Conservation (phyloP, 1,284 basidiomycete genomes). For the Phlebopus sp. region DNA sequence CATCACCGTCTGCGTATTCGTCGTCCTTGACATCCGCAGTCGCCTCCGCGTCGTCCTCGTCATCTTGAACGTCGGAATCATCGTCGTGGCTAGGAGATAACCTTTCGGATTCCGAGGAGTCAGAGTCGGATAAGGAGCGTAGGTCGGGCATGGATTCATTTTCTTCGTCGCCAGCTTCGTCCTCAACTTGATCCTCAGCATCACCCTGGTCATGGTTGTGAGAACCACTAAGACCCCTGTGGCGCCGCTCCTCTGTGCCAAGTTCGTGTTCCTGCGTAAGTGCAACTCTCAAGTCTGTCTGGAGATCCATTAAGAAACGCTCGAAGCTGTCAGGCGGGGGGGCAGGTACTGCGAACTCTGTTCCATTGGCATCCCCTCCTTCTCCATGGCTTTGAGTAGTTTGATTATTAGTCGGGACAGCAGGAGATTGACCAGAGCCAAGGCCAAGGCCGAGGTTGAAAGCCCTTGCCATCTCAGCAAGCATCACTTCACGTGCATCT, state of each 20-base stretch:
- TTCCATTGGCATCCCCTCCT: conserved; percentile 1
- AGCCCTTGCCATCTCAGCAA: conserved; percentile 73
- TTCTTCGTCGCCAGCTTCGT: conserved; percentile 18
- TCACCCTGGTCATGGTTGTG: background rate
- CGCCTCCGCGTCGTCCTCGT: conserved; percentile 9
- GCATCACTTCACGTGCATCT: conserved; percentile 60
- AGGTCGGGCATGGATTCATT: conserved; percentile 26
- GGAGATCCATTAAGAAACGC: conserved; percentile 70
- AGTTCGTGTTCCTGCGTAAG: conserved; percentile 39
- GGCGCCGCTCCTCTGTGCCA: conserved; percentile 3
- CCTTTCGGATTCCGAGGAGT: conserved; percentile 24
- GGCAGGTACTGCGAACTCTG: conserved; percentile 18
- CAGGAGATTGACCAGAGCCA: conserved; percentile 1
- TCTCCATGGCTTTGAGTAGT: background rate
- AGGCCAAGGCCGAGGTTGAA: conserved; percentile 69
- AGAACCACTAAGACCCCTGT: conserved; percentile 5
- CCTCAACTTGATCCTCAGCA: conserved; percentile 21
- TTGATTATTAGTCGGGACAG: background rate
- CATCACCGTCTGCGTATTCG: conserved; percentile 14
- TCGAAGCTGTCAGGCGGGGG: conserved; percentile 73
- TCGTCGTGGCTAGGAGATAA: conserved; percentile 12
- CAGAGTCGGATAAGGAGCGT: conserved; percentile 23
- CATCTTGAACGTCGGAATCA: conserved; percentile 13
- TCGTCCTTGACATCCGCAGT: conserved; percentile 11
- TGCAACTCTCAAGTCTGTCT: conserved; percentile 61